Conservation (phyloP, 2,329 filamentous ascomycete species). For the Colletotrichum cordylinicola region DNA sequence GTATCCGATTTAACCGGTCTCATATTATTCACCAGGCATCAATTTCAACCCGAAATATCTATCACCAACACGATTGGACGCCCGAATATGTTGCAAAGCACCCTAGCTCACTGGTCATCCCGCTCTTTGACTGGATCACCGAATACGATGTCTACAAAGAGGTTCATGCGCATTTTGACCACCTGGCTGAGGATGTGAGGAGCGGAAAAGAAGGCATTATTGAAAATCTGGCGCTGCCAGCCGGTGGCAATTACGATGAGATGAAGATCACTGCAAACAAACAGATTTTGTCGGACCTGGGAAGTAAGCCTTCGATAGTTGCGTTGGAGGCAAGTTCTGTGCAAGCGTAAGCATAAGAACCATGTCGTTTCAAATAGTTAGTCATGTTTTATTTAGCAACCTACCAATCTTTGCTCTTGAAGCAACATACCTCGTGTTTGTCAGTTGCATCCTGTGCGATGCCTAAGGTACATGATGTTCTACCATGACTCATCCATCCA, state of each 20-base stretch:
- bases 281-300: neutral
- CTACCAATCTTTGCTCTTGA: neutral
- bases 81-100: neutral
- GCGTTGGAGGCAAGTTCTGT: neutral
- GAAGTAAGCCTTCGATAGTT: neutral
- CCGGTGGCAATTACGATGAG: neutral
- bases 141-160: neutral
- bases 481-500: no score
- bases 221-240: neutral
- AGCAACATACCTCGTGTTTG: no score
- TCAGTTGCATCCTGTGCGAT: no score
- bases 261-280: neutral
- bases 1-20: neutral
- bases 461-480: no score
- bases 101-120: neutral
- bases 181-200: neutral
- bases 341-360: neutral
- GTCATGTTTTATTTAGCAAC: neutral
- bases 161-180: neutral
- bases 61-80: neutral
- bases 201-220: neutral
- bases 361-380: neutral
- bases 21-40: neutral
- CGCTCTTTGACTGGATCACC: neutral
- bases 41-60: neutral